phyloP scores from a whole-genome alignment of 192 early-diverging fungal species.

The Linnemannia zychae region DNA sequence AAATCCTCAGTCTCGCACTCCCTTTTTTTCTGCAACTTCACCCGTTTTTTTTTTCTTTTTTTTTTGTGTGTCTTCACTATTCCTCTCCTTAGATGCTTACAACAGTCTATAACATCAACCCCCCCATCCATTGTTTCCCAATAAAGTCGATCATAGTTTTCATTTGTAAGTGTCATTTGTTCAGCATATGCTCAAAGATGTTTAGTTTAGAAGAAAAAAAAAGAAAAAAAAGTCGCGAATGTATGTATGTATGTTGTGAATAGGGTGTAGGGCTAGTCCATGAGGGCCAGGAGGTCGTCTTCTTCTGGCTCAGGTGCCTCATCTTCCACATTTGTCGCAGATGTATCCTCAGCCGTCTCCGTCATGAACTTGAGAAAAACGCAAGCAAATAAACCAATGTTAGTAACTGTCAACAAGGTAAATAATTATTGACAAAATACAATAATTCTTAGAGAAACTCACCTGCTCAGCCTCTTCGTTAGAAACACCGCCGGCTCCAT shows the following conservation, averaged over 20 bases:
- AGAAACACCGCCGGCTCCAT: slow-evolving; percentile 52
- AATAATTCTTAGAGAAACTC: no score
- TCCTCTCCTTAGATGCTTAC: neutral
- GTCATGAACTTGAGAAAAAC: slow-evolving; percentile 9
- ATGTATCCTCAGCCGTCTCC: slow-evolving; percentile 1
- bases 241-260: neutral
- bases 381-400: neutral
- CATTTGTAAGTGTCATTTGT: neutral
- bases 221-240: neutral
- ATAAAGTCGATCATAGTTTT: neutral
- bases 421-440: neutral
- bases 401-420: neutral
- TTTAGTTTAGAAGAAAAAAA: neutral
- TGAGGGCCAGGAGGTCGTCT: slow-evolving; percentile 46
- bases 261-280: slow-evolving; percentile 23
- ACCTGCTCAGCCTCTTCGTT: slow-evolving; percentile 68
- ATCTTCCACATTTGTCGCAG: neutral
- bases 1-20: slow-evolving; percentile 61
- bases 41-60: neutral
- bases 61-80: neutral
- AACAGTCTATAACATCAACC: slow-evolving; percentile 8
- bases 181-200: neutral
- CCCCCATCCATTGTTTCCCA: neutral
- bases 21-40: neutral
- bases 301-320: slow-evolving; percentile 29